Evolutionary conservation across 257 asterid species (phyloP), one percentile per base, ranked within the genome.

Genomic region (Verbena officinalis): DNA sequence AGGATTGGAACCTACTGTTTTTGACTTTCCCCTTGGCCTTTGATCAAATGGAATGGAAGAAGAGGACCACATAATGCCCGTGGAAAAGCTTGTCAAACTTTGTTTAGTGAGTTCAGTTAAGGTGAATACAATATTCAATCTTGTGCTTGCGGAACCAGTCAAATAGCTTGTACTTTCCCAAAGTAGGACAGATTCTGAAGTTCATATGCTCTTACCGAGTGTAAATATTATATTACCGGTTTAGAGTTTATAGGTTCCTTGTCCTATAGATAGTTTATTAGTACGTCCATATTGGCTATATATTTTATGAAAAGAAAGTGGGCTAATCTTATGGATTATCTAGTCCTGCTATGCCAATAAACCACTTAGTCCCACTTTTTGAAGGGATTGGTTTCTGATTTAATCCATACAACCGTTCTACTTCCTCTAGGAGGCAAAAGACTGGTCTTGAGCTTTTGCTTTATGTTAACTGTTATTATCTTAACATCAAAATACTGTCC

Each of bases 191-290:
- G 5, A 5, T 5, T 27, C 33, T 27, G 33, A 27, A 27, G 33
- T 27, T 27, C 2, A 2, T 27, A 19, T 4, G 38, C 30, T 43
- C 9, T 42, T 13, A 42, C 55, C 62, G 27, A 8, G 33, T 6
- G 9, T 21, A 34, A n/a, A 16, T 12, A 42, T 6, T 51, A 5
- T 53, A 12, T 53, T 62, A 54, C 9, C n/a, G 20, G 3, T 64
- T 62, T 30, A 43, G 40, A 63, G 62, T 34, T 45, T n/a, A 22
- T 21, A 19, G 55, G 9, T 71, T 33, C 23, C 30, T 62, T 64
- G 40, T 14, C 39, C n/a, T 2, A 27, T 2, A 2, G 2, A 27
- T 27, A 27, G 33, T 27, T 27, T 27, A n/a, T 27, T 27, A 27
- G 33, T 5, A 27, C 5, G n/a, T 27, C 5, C 33, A 27, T 27